Evolutionary conservation across 768 basidiomycete species (phyloP).

Genomic region (Kwoniella bestiolae): DNA sequence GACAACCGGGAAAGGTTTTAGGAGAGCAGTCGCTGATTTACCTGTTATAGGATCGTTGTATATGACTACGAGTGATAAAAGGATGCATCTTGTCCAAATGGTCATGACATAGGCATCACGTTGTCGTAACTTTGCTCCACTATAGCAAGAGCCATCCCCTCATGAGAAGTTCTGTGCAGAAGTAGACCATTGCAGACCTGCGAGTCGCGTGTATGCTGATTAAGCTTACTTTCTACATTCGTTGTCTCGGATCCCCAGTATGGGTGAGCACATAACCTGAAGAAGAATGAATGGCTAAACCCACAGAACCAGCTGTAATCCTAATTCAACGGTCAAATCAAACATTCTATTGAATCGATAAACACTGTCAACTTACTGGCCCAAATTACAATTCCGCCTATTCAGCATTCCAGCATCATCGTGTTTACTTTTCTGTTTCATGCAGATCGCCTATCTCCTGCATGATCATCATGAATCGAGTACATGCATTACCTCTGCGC

Average conservation of each 20-base stretch:
- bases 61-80: neutral
- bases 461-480: no score
- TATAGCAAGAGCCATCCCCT: neutral
- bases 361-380: neutral
- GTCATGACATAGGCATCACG: no score
- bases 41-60: no score
- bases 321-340: slow-evolving; percentile 4
- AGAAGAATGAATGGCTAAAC: neutral
- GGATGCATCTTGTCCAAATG: neutral
- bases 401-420: slow-evolving; percentile 11
- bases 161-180: no score
- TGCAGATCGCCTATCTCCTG: no score
- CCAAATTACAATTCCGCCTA: slow-evolving; percentile 22
- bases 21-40: neutral
- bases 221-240: neutral
- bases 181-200: no score
- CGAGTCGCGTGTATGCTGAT: neutral
- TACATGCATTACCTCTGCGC: no score
- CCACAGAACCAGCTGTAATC: slow-evolving; percentile 4
- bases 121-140: neutral
- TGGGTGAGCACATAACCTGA: neutral
- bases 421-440: neutral
- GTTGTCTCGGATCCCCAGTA: no score
- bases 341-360: neutral
- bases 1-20: neutral